Percentiles rank a stretch among this genome's conserved stretches.
Evolutionary conservation across 2,329 filamentous ascomycete species (phyloP).

Genomic region (Aspergillus sp.): DNA sequence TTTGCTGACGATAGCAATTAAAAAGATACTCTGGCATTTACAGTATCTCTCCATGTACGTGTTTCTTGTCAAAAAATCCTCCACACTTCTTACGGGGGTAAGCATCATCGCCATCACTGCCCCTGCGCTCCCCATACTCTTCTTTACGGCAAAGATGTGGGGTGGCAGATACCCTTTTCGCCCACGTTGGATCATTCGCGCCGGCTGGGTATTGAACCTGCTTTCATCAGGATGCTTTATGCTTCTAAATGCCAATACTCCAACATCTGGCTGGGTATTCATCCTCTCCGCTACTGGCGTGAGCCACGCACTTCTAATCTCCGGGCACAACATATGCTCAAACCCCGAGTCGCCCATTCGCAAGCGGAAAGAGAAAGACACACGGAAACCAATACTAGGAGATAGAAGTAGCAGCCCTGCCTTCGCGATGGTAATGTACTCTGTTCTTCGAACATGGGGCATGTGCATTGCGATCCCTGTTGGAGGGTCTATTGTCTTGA

Average conservation of each 20-base stretch:
- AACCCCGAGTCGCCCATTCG: slow-evolving; percentile 17
- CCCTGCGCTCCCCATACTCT: slow-evolving; percentile 23
- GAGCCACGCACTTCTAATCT: slow-evolving; percentile 44
- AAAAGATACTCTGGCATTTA: slow-evolving; percentile 42
- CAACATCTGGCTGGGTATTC: slow-evolving; percentile 35
- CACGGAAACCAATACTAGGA: neutral
- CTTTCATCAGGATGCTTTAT: slow-evolving; percentile 40
- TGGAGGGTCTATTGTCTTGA: slow-evolving; percentile 43
- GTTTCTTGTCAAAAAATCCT: slow-evolving; percentile 34
- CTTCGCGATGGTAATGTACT: slow-evolving; percentile 38
- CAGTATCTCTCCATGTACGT: slow-evolving; percentile 47
- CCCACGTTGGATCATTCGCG: slow-evolving; percentile 44
- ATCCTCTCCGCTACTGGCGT: slow-evolving; percentile 41
- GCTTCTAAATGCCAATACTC: slow-evolving; percentile 35
- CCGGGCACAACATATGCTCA: slow-evolving; percentile 40
- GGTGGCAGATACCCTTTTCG: slow-evolving; percentile 8
- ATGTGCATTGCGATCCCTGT: slow-evolving; percentile 47
- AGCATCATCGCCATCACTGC: slow-evolving; percentile 39
- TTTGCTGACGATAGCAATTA: neutral
- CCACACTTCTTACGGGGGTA: slow-evolving; percentile 37
- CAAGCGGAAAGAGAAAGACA: neutral
- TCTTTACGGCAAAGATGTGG: slow-evolving; percentile 19
- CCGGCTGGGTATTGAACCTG: slow-evolving; percentile 41
- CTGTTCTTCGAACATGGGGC: slow-evolving; percentile 42
- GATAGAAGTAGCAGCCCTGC: slow-evolving; percentile 2